Conservation (phyloP, 352 stramenopile genomes). For the Phytopythium sindhum region DNA sequence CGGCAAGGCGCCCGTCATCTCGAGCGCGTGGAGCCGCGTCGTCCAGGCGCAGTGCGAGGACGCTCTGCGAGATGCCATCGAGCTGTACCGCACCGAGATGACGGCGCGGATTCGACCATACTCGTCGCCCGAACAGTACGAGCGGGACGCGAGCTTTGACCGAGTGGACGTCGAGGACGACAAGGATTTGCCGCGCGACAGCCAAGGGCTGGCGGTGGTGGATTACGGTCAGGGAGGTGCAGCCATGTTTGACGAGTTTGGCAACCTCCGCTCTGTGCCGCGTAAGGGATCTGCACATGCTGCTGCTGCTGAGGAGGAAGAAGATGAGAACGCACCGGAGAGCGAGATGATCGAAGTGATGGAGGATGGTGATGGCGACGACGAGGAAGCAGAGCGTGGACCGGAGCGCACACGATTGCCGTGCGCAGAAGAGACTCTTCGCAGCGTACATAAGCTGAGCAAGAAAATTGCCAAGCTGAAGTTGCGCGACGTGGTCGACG, state of each 20-base stretch:
- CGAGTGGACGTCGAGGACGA: constrained; percentile 12
- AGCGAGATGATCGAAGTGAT: constrained; percentile 73
- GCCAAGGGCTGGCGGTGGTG: constrained; percentile 32
- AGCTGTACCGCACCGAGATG: constrained; percentile 77
- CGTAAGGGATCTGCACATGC: constrained; percentile 19
- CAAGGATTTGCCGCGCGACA: constrained; percentile 6
- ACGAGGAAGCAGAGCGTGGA: constrained; percentile 16
- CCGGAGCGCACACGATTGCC: constrained; percentile 65
- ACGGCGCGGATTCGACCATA: constrained; percentile 45
- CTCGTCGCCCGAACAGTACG: constrained; percentile 52
- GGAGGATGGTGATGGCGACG: constrained; percentile 32
- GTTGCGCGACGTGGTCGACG: constrained; percentile 62
- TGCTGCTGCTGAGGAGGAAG: constrained; percentile 15
- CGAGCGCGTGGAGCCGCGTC: constrained; percentile 86
- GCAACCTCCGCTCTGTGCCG: constrained; percentile 53
- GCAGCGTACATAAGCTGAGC: constrained; percentile 61
- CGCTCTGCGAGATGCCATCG: constrained; percentile 67
- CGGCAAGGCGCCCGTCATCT: constrained; percentile 84
- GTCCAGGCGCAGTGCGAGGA: constrained; percentile 84
- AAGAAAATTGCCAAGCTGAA: constrained; percentile 76
- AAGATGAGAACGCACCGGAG: constrained; percentile 38
- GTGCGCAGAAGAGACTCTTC: constrained; percentile 50
- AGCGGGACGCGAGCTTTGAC: constrained; percentile 48
- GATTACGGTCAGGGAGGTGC: constrained; percentile 52
- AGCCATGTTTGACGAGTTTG: constrained; percentile 75